Conservation (phyloP, 257 asterid genomes). For the Oldenlandia corymbosa region DNA sequence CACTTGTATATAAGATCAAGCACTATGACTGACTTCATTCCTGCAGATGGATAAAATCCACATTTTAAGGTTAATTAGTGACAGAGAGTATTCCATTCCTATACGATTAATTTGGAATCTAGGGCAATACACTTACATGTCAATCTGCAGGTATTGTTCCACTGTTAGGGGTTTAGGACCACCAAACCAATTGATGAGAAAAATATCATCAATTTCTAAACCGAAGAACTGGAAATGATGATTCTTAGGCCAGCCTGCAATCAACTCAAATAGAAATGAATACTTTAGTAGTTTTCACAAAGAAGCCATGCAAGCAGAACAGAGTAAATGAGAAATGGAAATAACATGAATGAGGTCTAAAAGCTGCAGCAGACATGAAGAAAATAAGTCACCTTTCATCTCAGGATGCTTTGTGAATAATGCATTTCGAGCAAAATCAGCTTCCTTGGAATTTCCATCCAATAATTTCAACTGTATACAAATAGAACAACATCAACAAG, state of each 20-base stretch:
- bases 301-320: neutral
- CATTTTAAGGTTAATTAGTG: too few species aligned
- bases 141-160: constrained; percentile 59
- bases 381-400: constrained; percentile 49
- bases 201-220: constrained; percentile 61
- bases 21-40: neutral
- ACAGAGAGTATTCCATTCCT: neutral
- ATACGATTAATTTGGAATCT: neutral
- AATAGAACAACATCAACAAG: neutral
- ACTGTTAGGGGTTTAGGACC: constrained; percentile 92
- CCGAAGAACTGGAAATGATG: constrained; percentile 73
- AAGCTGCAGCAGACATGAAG: neutral
- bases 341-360: neutral
- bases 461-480: constrained; percentile 51
- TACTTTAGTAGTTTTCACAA: neutral
- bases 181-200: constrained; percentile 88
- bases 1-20: neutral
- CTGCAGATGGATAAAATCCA: constrained; percentile 16
- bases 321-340: neutral
- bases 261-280: neutral
- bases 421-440: constrained; percentile 55
- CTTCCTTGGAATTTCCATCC: constrained; percentile 47
- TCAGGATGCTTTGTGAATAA: constrained; percentile 72
- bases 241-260: constrained; percentile 80
- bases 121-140: constrained; percentile 36